Conservation (phyloP, 352 stramenopile genomes). For the Pythium plurisporium region DNA sequence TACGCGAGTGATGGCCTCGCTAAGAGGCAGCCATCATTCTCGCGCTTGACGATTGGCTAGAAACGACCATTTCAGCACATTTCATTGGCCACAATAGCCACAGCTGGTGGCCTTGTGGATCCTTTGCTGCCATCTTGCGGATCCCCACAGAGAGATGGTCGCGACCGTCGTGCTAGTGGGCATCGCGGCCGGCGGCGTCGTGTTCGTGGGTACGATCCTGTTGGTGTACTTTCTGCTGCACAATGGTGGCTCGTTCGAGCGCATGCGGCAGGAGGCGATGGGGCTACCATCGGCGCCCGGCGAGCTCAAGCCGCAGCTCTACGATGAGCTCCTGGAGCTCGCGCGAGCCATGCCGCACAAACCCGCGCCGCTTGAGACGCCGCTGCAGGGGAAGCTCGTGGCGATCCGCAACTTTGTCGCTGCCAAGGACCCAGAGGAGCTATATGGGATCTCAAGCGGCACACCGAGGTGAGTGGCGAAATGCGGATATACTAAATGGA, state of each 20-base stretch:
- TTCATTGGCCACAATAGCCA: background rate
- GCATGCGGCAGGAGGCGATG: conserved; percentile 76
- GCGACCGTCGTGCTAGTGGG: conserved; percentile 53
- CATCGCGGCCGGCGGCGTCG: conserved; percentile 73
- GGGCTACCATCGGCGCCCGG: conserved; percentile 49
- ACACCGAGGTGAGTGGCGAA: conserved; percentile 25
- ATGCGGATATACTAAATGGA: background rate
- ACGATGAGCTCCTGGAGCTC: conserved; percentile 78
- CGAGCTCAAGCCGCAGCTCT: conserved; percentile 80
- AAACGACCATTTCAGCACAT: background rate
- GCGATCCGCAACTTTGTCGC: conserved; percentile 41
- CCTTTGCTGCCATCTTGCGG: no score
- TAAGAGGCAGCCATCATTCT: conserved; percentile 19
- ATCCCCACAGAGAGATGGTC: conserved; percentile 30
- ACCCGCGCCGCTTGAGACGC: conserved; percentile 28
- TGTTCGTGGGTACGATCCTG: conserved; percentile 81
- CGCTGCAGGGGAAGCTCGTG: conserved; percentile 39
- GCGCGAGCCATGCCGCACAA: conserved; percentile 34
- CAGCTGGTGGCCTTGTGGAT: background rate
- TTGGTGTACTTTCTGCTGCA: conserved; percentile 83
- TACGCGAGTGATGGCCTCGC: background rate
- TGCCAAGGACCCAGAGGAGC: conserved; percentile 20
- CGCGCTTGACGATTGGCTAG: conserved; percentile 2
- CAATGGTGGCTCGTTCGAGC: conserved; percentile 83
- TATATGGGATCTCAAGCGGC: conserved; percentile 54